phyloP scores from a whole-genome alignment of 768 basidiomycete species.

The Suillus alpinus region DNA sequence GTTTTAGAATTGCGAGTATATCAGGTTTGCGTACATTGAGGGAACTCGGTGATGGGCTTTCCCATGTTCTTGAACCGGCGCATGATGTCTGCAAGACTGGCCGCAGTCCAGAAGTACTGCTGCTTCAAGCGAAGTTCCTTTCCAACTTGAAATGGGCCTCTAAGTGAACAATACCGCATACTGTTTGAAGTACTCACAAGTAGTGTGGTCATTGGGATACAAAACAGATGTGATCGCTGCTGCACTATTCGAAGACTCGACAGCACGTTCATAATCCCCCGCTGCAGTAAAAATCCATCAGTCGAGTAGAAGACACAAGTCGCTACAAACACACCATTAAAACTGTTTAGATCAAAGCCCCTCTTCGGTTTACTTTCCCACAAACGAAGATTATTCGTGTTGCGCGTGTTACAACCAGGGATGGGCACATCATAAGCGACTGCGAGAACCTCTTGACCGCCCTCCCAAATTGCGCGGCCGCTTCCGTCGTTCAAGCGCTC shows the following conservation, averaged over 20 bases:
- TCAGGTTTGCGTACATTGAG: constrained; percentile 60
- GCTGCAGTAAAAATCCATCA: constrained; percentile 39
- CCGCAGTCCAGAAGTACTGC: constrained; percentile 98
- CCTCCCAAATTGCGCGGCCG: constrained; percentile 70
- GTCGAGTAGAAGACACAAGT: background rate
- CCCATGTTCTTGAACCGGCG: constrained; percentile 89
- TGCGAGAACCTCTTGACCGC: constrained; percentile 92
- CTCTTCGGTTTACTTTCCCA: constrained; percentile 87
- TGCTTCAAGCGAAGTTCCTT: constrained; percentile 91
- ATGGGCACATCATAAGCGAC: constrained; percentile 95
- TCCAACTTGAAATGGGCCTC: constrained; percentile 49
- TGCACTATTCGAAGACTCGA: constrained; percentile 86
- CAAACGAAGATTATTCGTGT: constrained; percentile 84
- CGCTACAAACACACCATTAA: constrained; percentile 64
- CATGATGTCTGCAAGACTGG: no score
- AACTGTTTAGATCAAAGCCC: constrained; percentile 91
- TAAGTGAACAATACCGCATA: background rate
- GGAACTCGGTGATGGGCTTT: constrained; percentile 75
- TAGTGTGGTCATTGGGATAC: constrained; percentile 93
- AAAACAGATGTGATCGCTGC: constrained; percentile 92
- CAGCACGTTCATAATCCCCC: constrained; percentile 89
- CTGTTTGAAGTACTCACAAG: constrained; percentile 36
- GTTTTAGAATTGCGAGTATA: background rate
- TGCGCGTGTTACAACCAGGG: constrained; percentile 76
- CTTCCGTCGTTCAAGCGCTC: constrained; percentile 61